Evolutionary conservation across 192 early-diverging fungal species (phyloP).

Genomic region (Backusella liffmaniae): DNA sequence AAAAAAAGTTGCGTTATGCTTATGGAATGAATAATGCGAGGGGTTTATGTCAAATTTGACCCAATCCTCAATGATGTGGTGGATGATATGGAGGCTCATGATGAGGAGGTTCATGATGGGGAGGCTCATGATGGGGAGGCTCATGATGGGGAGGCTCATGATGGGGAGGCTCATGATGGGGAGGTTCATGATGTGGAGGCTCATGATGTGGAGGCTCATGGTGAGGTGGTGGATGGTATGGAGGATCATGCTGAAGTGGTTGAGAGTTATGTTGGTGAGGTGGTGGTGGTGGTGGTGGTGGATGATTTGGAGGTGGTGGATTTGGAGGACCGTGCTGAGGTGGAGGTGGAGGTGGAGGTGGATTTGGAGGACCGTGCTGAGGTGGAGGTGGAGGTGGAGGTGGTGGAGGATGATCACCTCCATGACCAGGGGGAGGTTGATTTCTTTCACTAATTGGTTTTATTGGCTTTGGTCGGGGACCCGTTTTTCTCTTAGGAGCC

Average conservation of each 20-base stretch:
- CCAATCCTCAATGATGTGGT: neutral
- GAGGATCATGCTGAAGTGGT: neutral
- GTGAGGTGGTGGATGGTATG: neutral
- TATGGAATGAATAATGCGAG: no score
- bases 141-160: neutral
- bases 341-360: neutral
- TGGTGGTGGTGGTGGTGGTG: neutral
- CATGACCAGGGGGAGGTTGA: neutral
- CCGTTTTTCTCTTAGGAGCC: neutral
- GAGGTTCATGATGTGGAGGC: neutral
- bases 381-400: neutral
- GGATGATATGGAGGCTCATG: neutral
- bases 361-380: neutral
- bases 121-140: neutral
- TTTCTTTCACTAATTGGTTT: neutral
- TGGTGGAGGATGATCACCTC: neutral
- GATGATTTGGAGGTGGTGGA: neutral
- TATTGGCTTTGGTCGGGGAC: neutral
- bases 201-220: no score
- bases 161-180: neutral
- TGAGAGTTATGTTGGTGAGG: neutral
- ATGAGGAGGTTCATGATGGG: neutral
- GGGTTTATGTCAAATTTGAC: neutral
- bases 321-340: neutral
- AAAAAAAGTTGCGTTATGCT: no score